Percentiles rank a stretch among this genome's conserved stretches.
Conservation (phyloP, 192 early-diverging fungal species). For the Backusella australiensis region DNA sequence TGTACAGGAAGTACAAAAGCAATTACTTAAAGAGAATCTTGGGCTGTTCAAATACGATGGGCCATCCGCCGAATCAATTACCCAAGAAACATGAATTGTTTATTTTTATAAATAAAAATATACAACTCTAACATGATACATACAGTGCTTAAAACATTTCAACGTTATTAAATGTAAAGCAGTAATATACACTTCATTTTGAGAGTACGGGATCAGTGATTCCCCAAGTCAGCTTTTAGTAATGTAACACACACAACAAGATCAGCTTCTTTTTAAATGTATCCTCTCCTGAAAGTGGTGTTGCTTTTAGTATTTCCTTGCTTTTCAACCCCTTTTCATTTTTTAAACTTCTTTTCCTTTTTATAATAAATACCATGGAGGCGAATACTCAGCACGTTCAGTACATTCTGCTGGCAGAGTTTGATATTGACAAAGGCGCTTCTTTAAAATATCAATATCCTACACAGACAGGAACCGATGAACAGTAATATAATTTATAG, state of each 20-base stretch:
- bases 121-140: too few species aligned
- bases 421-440: conserved; percentile 93
- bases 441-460: conserved; percentile 89
- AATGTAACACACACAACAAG: neutral
- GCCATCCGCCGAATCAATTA: too few species aligned
- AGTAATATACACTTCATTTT: too few species aligned
- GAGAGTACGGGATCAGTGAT: too few species aligned
- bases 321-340: neutral
- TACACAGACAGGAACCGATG: conserved; percentile 74
- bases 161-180: too few species aligned
- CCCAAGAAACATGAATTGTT: too few species aligned
- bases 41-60: too few species aligned
- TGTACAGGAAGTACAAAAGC: too few species aligned
- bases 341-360: neutral
- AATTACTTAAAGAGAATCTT: too few species aligned
- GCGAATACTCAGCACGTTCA: conserved; percentile 54
- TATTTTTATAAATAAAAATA: too few species aligned
- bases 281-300: neutral
- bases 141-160: too few species aligned
- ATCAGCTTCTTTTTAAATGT: neutral
- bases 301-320: neutral
- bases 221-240: neutral
- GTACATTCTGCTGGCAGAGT: conserved; percentile 90
- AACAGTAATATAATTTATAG: conserved; percentile 53
- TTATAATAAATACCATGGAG: neutral